Conservation (phyloP, 73 alveolate species). For the Paramecium sonneborni region DNA sequence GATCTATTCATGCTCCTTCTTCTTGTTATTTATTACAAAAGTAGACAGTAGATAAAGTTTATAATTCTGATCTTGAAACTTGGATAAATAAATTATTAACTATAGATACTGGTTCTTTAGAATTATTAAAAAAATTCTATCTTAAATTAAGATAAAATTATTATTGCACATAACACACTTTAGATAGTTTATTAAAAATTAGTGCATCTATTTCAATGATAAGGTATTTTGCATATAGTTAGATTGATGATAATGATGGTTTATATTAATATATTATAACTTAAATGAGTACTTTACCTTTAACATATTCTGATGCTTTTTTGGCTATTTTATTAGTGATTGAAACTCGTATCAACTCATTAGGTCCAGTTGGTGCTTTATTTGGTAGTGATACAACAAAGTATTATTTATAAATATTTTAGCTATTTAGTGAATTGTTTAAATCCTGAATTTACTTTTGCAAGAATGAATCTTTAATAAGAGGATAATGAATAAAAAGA, state of each 20-base stretch:
- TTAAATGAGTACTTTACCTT: neutral
- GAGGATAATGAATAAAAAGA: neutral
- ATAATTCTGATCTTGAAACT: constrained; percentile 11
- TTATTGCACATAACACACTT: neutral
- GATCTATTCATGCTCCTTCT: constrained; percentile 28
- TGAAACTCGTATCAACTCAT: constrained; percentile 31
- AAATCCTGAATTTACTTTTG: neutral
- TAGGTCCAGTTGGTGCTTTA: constrained; percentile 17
- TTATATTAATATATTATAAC: neutral
- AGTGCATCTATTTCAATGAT: neutral
- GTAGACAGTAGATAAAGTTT: neutral
- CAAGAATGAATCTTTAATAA: neutral
- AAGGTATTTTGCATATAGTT: neutral
- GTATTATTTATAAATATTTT: neutral
- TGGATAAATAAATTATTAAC: constrained; percentile 12
- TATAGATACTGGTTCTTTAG: neutral
- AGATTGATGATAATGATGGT: constrained; percentile 37
- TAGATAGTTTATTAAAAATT: neutral
- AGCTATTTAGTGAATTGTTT: constrained; percentile 15
- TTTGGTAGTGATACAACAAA: constrained; percentile 54
- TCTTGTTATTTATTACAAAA: constrained; percentile 30
- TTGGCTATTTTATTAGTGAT: constrained; percentile 8
- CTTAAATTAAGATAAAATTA: constrained; percentile 1
- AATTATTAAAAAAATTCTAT: neutral
- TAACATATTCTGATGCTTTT: constrained; percentile 15